phyloP scores from a whole-genome alignment of 208 protist species.

The Wallacemonas sp. region DNA sequence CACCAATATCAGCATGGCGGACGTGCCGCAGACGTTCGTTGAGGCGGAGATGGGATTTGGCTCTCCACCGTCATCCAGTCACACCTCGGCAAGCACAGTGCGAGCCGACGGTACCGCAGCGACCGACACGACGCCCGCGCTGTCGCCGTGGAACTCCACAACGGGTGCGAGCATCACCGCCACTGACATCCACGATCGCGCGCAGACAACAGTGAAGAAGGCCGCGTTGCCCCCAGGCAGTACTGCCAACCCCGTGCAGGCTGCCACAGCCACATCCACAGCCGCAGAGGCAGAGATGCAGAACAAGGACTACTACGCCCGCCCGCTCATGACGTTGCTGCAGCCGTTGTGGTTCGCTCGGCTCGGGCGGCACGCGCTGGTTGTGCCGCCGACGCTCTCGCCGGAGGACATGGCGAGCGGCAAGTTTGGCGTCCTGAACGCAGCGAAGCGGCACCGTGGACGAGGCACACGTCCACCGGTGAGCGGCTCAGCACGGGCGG shows the following conservation, averaged over 20 bases:
- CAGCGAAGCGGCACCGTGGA: conserved; percentile 3
- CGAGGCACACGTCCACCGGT: neutral
- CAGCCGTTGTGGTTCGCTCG: conserved; percentile 18
- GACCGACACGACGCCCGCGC: neutral
- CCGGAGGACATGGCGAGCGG: conserved; percentile 9
- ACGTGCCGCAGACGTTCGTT: too few species aligned
- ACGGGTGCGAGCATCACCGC: neutral
- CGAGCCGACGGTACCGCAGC: neutral
- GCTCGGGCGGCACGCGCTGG: neutral
- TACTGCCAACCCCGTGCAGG: neutral
- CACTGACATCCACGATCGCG: neutral
- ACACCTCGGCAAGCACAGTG: neutral
- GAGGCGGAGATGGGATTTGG: too few species aligned
- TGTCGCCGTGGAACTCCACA: neutral
- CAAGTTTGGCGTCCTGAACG: conserved; percentile 10
- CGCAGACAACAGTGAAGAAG: too few species aligned
- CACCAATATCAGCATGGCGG: too few species aligned
- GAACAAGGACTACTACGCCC: neutral
- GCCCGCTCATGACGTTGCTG: conserved; percentile 15
- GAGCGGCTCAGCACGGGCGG: neutral
- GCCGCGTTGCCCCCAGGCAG: too few species aligned
- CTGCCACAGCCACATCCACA: neutral
- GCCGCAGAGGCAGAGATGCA: neutral
- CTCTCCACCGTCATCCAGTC: neutral
- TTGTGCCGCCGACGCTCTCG: conserved; percentile 7